Conservation (phyloP, 257 asterid genomes). For the Solanum appendiculatum region DNA sequence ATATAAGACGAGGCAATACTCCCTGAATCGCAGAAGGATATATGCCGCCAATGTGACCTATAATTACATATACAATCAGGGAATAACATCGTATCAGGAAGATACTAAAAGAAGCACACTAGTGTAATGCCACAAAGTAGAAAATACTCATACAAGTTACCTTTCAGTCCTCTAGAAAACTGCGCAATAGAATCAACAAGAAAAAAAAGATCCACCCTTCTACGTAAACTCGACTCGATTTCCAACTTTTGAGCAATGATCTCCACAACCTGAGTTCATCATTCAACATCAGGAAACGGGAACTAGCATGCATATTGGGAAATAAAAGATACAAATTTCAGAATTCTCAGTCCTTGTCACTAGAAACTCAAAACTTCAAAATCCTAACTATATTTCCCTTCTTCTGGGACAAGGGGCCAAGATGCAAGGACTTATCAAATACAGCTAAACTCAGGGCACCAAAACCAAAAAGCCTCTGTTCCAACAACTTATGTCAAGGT, state of each 20-base stretch:
- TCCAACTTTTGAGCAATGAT: slow-evolving; percentile 52
- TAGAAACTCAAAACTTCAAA: background rate
- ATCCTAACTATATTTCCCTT: background rate
- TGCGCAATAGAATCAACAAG: slow-evolving; percentile 83
- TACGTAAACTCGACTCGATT: slow-evolving; percentile 49
- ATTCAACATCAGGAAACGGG: slow-evolving; percentile 5
- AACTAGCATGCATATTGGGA: background rate
- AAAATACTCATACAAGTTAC: slow-evolving; percentile 19
- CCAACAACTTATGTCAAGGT: background rate
- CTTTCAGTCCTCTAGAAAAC: slow-evolving; percentile 71
- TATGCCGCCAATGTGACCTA: slow-evolving; percentile 66
- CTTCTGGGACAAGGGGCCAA: background rate
- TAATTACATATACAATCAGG: slow-evolving; percentile 18
- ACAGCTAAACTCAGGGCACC: background rate
- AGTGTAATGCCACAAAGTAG: background rate
- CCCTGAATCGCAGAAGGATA: slow-evolving; percentile 79
- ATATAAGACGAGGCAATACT: slow-evolving; percentile 58
- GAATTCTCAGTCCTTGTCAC: background rate
- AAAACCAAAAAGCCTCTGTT: background rate
- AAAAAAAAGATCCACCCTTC: slow-evolving; percentile 76
- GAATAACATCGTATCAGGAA: background rate
- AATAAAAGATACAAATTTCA: background rate
- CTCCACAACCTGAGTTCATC: slow-evolving; percentile 59
- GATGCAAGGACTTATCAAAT: background rate
- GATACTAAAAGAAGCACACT: background rate